A percentile compares a stretch with the other conserved stretches of the same genome.
Evolutionary conservation across 192 early-diverging fungal genomes (phyloP).

Genomic region (Rhizoclosmatium sp.): DNA sequence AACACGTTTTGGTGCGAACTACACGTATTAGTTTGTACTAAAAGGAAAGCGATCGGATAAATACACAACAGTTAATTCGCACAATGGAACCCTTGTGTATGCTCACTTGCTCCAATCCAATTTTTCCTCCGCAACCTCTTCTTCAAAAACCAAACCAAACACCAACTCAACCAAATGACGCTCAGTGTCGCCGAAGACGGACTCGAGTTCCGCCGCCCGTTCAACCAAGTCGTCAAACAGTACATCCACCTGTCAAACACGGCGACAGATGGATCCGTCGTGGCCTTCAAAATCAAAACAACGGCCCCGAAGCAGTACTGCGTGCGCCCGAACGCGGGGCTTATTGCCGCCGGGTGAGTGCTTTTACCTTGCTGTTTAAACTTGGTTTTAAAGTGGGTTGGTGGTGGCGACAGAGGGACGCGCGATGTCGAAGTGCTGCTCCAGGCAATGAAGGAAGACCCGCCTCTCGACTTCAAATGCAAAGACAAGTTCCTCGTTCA

Average conservation of each 20-base stretch:
- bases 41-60: too few species aligned
- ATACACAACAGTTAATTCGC: too few species aligned
- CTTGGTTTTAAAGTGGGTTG: neutral
- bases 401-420: slow-evolving; percentile 41
- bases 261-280: slow-evolving; percentile 55
- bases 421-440: slow-evolving; percentile 86
- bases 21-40: too few species aligned
- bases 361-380: neutral
- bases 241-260: slow-evolving; percentile 49
- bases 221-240: slow-evolving; percentile 50
- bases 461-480: slow-evolving; percentile 79
- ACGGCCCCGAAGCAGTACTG: slow-evolving; percentile 98
- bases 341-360: slow-evolving; percentile 65
- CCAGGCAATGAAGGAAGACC: slow-evolving; percentile 88
- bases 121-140: neutral
- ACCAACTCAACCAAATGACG: neutral
- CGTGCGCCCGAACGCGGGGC: slow-evolving; percentile 91
- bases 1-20: too few species aligned
- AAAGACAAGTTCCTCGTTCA: slow-evolving; percentile 98
- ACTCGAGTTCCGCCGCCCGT: slow-evolving; percentile 55
- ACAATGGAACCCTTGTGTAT: too few species aligned
- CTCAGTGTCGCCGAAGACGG: slow-evolving; percentile 41
- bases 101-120: too few species aligned
- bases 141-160: neutral
- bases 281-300: slow-evolving; percentile 99